phyloP scores from a whole-genome alignment of 768 basidiomycete genomes.

The Epithele typhae region DNA sequence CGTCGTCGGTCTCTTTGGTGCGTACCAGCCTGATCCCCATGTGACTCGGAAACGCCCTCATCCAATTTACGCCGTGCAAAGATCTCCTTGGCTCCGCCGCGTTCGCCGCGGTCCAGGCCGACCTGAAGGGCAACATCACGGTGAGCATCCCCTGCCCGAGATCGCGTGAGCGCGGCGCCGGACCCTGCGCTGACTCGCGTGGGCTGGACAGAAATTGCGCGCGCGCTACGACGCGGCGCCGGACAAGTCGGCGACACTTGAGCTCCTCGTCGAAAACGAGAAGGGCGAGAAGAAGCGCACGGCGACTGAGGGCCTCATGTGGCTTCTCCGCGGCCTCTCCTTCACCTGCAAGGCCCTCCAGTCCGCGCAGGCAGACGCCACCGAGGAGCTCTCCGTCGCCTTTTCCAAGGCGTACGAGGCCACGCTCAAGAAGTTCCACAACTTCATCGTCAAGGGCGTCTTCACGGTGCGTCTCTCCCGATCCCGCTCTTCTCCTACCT shows the following conservation, averaged over 20 bases:
- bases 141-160: slow-evolving; percentile 39
- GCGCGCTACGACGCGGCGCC: slow-evolving; percentile 70
- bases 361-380: slow-evolving; percentile 59
- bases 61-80: slow-evolving; percentile 25
- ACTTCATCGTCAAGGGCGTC: slow-evolving; percentile 57
- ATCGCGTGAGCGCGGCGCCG: no score
- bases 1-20: slow-evolving; percentile 88
- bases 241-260: slow-evolving; percentile 67
- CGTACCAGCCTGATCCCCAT: slow-evolving; percentile 19
- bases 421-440: slow-evolving; percentile 84
- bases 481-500: no score
- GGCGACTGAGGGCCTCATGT: slow-evolving; percentile 89
- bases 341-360: slow-evolving; percentile 87
- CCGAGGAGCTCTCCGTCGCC: slow-evolving; percentile 58
- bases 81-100: slow-evolving; percentile 85
- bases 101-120: slow-evolving; percentile 77
- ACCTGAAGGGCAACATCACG: slow-evolving; percentile 87
- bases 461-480: slow-evolving; percentile 45
- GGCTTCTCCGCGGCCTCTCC: slow-evolving; percentile 86
- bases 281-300: slow-evolving; percentile 80
- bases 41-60: background rate
- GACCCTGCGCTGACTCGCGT: no score
- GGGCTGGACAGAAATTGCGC: slow-evolving; percentile 73
- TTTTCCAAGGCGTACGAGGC: slow-evolving; percentile 80
- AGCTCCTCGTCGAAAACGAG: slow-evolving; percentile 80